Evolutionary conservation across 352 stramenopile species (phyloP), one percentile per base, ranked within the genome.

Genomic region (Lagenidium giganteum): DNA sequence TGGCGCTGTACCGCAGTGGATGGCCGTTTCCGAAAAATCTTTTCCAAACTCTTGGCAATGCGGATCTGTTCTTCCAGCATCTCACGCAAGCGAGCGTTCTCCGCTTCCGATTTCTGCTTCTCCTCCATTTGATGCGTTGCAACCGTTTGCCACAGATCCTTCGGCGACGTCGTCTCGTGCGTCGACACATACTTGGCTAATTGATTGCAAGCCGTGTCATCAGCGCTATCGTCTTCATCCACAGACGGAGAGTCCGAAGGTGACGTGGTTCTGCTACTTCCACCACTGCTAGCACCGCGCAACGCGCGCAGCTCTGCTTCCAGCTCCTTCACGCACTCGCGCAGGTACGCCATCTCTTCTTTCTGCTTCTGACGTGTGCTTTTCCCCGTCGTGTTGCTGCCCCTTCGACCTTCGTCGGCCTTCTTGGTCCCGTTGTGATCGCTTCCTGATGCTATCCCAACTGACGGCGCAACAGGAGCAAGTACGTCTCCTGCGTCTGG

Each of bases 331-430:
- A 63, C 44, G 26, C 62, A 65, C 13, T 54, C 30, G 13, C 63
- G 61, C 11, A 79, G 39, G 22, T 58, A 66, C 13, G 70, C 57
- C 18, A 79, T 50, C 48, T 79, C 67, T 30, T 75, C 57, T 27
- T 79, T 79, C 28, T 64, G 62, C 14, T 56, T 43, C 37, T 62
- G 46, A 22, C n/a, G 52, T 0, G 35, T 18, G 2, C 25, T 14
- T 14, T 42, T 42, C 16, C n/a, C n/a, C n/a, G n/a, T n/a, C n/a
- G n/a, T n/a, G n/a, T n/a, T n/a, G n/a, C n/a, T n/a, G n/a, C n/a
- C n/a, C n/a, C n/a, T n/a, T n/a, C n/a, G n/a, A n/a, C n/a, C n/a
- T n/a, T n/a, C n/a, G n/a, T n/a, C n/a, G n/a, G 46, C 57, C 12
- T 21, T 3, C 9, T 34, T 28, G 8, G 22, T 18, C 3, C 11